These are phyloP conservation scores for Helichrysum umbraculigerum DNA, from an alignment of 129 eudicot species.

Conservation along the genomic window DNA sequence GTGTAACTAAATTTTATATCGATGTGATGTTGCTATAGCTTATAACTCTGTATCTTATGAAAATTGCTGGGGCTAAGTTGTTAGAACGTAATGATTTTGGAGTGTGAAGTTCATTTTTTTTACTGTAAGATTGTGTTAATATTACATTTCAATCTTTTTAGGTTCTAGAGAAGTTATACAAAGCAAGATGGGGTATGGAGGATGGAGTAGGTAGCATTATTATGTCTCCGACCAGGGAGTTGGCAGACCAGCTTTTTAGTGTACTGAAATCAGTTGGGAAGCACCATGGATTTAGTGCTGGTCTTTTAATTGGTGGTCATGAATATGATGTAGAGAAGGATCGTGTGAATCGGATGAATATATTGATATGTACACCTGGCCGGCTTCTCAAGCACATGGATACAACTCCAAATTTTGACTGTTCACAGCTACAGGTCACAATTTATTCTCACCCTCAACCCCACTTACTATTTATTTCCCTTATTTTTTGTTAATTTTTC, in stretches of 20 bases:
- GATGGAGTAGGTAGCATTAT: constrained; percentile 99
- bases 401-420: constrained; percentile 89
- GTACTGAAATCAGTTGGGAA: constrained; percentile 79
- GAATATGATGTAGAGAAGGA: constrained; percentile 83
- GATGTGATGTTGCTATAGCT: neutral
- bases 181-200: constrained; percentile 88
- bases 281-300: constrained; percentile 91
- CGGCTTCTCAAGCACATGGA: constrained; percentile 98
- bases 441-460: neutral
- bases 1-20: neutral
- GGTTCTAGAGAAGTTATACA: constrained; percentile 80
- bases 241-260: constrained; percentile 75
- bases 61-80: neutral
- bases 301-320: constrained; percentile 90
- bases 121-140: neutral
- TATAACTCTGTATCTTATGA: neutral
- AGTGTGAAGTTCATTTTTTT: neutral
- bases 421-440: constrained; percentile 89
- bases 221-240: constrained; percentile 91
- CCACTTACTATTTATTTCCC: neutral
- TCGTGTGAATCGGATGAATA: constrained; percentile 72
- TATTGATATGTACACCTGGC: constrained; percentile 93
- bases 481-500: neutral
- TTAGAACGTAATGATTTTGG: neutral
- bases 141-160: constrained; percentile 13